Percentiles rank a stretch among this genome's conserved stretches.
Conservation (phyloP, 2,329 filamentous ascomycete genomes). For the Ophiostoma sp. region DNA sequence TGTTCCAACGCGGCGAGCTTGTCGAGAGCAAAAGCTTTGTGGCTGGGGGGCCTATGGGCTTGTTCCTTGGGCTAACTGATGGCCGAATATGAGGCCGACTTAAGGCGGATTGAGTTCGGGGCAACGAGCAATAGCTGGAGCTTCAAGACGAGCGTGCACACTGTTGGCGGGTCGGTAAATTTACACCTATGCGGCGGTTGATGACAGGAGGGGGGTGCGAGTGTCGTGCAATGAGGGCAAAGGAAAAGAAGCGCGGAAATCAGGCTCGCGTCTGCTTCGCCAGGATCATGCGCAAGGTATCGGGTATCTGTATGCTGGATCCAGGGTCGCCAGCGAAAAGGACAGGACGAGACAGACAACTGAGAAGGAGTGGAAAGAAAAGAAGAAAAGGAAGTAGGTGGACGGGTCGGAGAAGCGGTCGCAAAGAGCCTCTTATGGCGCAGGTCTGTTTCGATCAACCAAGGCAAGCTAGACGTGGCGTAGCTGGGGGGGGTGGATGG, state of each 20-base stretch:
- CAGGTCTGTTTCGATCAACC: conserved; percentile 11
- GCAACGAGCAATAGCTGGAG: background rate
- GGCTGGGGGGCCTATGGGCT: background rate
- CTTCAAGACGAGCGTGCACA: background rate
- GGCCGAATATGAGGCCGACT: conserved; percentile 9
- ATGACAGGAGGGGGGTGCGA: background rate
- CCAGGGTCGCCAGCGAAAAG: conserved; percentile 1
- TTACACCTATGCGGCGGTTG: too few species aligned
- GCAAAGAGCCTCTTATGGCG: conserved; percentile 21
- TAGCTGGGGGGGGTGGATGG: conserved; percentile 10
- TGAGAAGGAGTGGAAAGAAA: background rate
- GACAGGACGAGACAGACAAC: background rate
- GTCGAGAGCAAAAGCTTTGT: background rate
- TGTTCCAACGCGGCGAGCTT: background rate
- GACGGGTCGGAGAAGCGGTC: conserved; percentile 17
- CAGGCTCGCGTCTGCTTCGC: conserved; percentile 11
- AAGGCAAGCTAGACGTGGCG: conserved; percentile 17
- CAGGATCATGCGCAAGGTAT: background rate
- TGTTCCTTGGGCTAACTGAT: background rate
- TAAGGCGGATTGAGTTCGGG: conserved; percentile 12
- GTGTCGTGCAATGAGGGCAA: background rate
- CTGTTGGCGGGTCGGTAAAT: too few species aligned
- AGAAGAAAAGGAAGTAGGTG: background rate
- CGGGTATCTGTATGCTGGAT: background rate
- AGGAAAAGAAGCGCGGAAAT: background rate